A percentile compares a stretch with the other conserved stretches of the same genome.
phyloP scores from a whole-genome alignment of 768 basidiomycete species.

The Pisolithus marmoratus region DNA sequence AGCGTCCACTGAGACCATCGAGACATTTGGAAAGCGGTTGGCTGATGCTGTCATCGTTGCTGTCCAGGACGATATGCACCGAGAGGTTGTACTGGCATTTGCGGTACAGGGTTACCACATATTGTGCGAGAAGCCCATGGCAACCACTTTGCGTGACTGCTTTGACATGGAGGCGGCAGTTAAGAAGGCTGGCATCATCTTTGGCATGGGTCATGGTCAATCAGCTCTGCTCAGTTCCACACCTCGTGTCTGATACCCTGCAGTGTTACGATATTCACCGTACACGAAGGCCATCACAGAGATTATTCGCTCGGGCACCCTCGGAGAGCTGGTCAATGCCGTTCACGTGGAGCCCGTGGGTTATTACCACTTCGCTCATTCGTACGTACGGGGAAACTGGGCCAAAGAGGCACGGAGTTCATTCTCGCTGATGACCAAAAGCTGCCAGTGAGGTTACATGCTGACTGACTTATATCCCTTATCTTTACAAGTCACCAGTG shows the following conservation, averaged over 20 bases:
- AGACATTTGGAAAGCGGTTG: conserved; percentile 59
- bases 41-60: conserved; percentile 80
- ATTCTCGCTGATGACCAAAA: conserved; percentile 85
- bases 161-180: conserved; percentile 70
- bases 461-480: not conserved
- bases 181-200: conserved; percentile 64
- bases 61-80: conserved; percentile 78
- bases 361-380: conserved; percentile 86
- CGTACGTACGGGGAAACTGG: conserved; percentile 85
- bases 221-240: not conserved
- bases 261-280: conserved; percentile 85
- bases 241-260: not conserved
- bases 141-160: conserved; percentile 67
- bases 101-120: conserved; percentile 82
- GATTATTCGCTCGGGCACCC: conserved; percentile 59
- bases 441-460: conserved; percentile 65
- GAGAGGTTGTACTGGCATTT: conserved; percentile 68
- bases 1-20: conserved; percentile 62
- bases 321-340: conserved; percentile 77
- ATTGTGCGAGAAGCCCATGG: conserved; percentile 92
- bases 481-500: conserved; percentile 39
- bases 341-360: conserved; percentile 86
- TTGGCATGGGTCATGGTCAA: conserved; percentile 84
- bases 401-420: conserved; percentile 58
- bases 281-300: conserved; percentile 68